Evolutionary conservation across 1,139 yeast species (phyloP), one percentile per base, ranked within the genome.

Genomic region (Debaryomycetaceae sp.): DNA sequence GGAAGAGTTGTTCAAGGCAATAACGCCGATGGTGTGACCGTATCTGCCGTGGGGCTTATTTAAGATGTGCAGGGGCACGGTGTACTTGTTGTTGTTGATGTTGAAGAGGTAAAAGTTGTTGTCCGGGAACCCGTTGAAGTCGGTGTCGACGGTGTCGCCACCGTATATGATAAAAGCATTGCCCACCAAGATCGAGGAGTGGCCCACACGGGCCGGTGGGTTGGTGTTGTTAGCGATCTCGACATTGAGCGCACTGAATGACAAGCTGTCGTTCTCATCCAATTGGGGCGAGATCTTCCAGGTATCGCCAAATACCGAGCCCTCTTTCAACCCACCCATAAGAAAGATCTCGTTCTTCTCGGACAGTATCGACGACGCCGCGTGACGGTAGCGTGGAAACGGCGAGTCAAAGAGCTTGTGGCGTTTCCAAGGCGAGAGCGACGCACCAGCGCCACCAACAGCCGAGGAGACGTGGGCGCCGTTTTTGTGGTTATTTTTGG

Each of bases 131-230:
- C 88, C 89, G 39, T 77, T 78, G 38, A 75, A 75, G 44, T 83
- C 88, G 20, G 91, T 83, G 45, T 83, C 86, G 32, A 79, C 84
- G 2, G 97, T 91, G 51, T 91, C 98, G 46, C 99, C 99, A 27
- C 97, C 98, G 59, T 85, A 91, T 15, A 91, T 78, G 29, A 91
- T 88, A 49, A 83, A 91, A 0, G 98, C 98, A 51, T 89, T 91
- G 10, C 98, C 98, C 41, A 95, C 82, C 21, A 91, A 69, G 15
- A 91, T 83, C 3, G 95, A 75, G 2, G 96, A 86, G 56, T 93
- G 99, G 1, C 98, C 97, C 4, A 91, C 96, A 46, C 98, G 77
- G 18, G 98, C 96, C 13, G 95, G 91, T 2, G 96, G 96, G 17
- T 86, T 78, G 38, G 62, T 66, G 40, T 54, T 55, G 46, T 65